Evolutionary conservation across 2,329 filamentous ascomycete genomes (phyloP).

Genomic region (Hymenoscyphus salicellus): DNA sequence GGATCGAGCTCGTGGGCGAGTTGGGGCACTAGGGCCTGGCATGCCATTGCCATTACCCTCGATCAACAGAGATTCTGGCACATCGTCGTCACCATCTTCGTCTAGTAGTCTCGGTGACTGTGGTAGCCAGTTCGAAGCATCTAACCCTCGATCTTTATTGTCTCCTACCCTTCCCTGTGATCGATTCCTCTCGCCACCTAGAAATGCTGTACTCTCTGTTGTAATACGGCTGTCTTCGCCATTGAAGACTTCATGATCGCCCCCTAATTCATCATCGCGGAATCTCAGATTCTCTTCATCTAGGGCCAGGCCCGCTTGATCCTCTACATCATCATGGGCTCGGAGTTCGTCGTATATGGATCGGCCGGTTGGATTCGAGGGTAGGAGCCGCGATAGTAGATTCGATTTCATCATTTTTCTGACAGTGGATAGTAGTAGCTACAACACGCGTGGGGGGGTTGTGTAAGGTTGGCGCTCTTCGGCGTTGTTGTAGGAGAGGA

Average conservation of each 20-base stretch:
- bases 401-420: slow-evolving; percentile 36
- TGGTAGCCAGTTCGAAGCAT: slow-evolving; percentile 28
- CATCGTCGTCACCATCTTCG: slow-evolving; percentile 48
- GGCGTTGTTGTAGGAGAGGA: neutral
- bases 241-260: slow-evolving; percentile 32
- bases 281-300: slow-evolving; percentile 38
- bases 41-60: slow-evolving; percentile 49
- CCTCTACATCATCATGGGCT: slow-evolving; percentile 36
- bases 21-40: slow-evolving; percentile 27
- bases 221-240: slow-evolving; percentile 34
- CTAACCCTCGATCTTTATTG: slow-evolving; percentile 14
- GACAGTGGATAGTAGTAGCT: neutral
- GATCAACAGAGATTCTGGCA: slow-evolving; percentile 61
- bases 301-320: slow-evolving; percentile 33
- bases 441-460: slow-evolving; percentile 5
- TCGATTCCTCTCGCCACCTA: slow-evolving; percentile 22
- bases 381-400: slow-evolving; percentile 35
- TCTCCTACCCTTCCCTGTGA: slow-evolving; percentile 11
- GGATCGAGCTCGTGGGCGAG: slow-evolving; percentile 24
- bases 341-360: slow-evolving; percentile 38
- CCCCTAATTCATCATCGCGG: slow-evolving; percentile 33
- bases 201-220: slow-evolving; percentile 35
- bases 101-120: slow-evolving; percentile 36
- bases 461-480: neutral
- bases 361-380: slow-evolving; percentile 31